Percentiles rank a stretch among this genome's conserved stretches.
phyloP scores from a whole-genome alignment of 352 stramenopile genomes.

The Albugo laibachii region DNA sequence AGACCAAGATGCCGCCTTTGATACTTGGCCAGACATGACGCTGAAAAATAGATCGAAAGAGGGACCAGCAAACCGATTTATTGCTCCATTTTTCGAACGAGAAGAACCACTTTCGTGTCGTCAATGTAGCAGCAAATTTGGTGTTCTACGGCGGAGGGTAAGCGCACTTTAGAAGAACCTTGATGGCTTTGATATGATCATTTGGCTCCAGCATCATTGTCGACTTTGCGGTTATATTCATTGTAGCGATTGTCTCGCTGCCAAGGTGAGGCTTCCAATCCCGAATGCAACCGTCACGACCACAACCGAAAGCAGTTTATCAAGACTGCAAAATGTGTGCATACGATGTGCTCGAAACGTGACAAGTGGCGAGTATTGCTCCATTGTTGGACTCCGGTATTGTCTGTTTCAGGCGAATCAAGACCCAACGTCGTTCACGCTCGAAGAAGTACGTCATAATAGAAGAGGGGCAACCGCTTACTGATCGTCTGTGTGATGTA shows the following conservation, averaged over 20 bases:
- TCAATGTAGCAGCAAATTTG: slow-evolving; percentile 54
- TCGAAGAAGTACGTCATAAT: slow-evolving; percentile 13
- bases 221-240: slow-evolving; percentile 52
- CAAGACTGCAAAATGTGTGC: slow-evolving; percentile 26
- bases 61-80: slow-evolving; percentile 16
- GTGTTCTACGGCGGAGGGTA: slow-evolving; percentile 46
- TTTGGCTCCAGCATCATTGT: slow-evolving; percentile 32
- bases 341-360: slow-evolving; percentile 56
- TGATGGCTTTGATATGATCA: not conserved
- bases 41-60: not conserved
- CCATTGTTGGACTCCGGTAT: slow-evolving; percentile 40
- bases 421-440: slow-evolving; percentile 7
- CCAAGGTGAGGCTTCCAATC: slow-evolving; percentile 43
- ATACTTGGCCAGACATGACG: no score
- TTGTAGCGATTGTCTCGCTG: slow-evolving; percentile 42
- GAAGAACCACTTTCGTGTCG: slow-evolving; percentile 27
- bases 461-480: slow-evolving; percentile 3
- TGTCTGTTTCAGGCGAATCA: slow-evolving; percentile 17
- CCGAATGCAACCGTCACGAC: slow-evolving; percentile 26
- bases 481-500: slow-evolving; percentile 7
- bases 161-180: not conserved
- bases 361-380: slow-evolving; percentile 39
- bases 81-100: slow-evolving; percentile 28
- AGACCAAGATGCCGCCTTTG: no score
- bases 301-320: slow-evolving; percentile 13